Evolutionary conservation across 768 basidiomycete genomes (phyloP).

Genomic region (Neoboletus magnificus): DNA sequence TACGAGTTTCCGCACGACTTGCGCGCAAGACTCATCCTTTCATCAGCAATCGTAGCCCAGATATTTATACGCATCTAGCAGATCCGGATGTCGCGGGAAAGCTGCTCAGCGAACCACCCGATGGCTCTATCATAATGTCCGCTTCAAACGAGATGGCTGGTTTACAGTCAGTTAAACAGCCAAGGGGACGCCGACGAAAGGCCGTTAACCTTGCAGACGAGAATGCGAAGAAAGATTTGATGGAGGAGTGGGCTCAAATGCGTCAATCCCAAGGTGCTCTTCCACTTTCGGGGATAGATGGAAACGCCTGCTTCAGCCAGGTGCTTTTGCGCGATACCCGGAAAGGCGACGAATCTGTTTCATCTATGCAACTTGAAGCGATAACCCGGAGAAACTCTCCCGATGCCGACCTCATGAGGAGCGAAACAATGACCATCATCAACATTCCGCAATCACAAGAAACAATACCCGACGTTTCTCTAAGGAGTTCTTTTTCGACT

Average conservation of each 20-base stretch:
- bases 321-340: not conserved
- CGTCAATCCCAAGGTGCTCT: constrained; percentile 28
- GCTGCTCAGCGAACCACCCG: constrained; percentile 7
- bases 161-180: constrained; percentile 6
- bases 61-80: constrained; percentile 31
- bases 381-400: not conserved
- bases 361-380: not conserved
- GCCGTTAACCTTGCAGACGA: constrained; percentile 18
- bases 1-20: constrained; percentile 22
- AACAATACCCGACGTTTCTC: not conserved
- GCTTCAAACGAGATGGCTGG: not conserved
- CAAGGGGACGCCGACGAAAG: constrained; percentile 17
- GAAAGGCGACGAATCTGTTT: not conserved
- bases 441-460: constrained; percentile 3
- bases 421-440: not conserved
- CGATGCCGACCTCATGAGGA: not conserved
- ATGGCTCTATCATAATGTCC: constrained; percentile 1
- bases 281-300: constrained; percentile 10
- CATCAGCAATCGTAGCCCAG: constrained; percentile 12
- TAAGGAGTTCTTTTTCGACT: not conserved
- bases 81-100: constrained; percentile 12
- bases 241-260: constrained; percentile 31
- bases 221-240: constrained; percentile 20
- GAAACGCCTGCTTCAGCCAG: not conserved
- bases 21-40: constrained; percentile 19